These are phyloP conservation scores for Cunninghamia lanceolata DNA, from an alignment of 75 land plant genomes.

Conservation along the genomic window DNA sequence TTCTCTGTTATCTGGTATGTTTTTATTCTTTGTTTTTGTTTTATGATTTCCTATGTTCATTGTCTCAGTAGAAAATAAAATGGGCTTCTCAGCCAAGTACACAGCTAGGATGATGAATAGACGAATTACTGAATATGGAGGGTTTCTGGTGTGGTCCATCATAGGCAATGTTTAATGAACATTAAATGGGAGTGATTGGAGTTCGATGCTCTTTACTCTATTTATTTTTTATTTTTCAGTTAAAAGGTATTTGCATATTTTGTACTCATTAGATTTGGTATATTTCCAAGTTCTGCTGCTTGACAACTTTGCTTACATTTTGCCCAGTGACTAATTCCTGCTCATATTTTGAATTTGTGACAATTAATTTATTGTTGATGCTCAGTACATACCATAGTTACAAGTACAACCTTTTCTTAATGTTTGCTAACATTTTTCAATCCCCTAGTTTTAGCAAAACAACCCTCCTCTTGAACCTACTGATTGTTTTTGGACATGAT, in stretches of 20 bases:
- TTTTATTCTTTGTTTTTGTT: neutral
- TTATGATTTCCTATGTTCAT: neutral
- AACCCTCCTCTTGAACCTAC: neutral
- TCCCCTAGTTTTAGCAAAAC: neutral
- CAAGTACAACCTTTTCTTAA: too few relatives aligned
- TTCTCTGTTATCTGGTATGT: conserved; percentile 86
- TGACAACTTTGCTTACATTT: neutral
- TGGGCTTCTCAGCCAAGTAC: neutral
- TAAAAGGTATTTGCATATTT: neutral
- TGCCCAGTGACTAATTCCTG: neutral
- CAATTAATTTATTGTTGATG: neutral
- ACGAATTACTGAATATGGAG: neutral
- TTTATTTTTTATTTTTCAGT: neutral
- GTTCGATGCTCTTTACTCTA: neutral
- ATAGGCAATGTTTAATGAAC: neutral
- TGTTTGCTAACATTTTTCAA: neutral
- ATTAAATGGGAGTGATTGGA: neutral
- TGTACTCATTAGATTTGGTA: neutral
- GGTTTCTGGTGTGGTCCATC: neutral
- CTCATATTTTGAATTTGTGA: neutral
- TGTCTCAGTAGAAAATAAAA: neutral
- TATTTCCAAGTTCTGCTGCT: neutral
- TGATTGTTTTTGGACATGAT: neutral
- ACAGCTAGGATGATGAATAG: neutral
- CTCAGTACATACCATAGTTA: neutral